Conservation (phyloP, 2,329 filamentous ascomycete species). For the Aureobasidium leucospermi region DNA sequence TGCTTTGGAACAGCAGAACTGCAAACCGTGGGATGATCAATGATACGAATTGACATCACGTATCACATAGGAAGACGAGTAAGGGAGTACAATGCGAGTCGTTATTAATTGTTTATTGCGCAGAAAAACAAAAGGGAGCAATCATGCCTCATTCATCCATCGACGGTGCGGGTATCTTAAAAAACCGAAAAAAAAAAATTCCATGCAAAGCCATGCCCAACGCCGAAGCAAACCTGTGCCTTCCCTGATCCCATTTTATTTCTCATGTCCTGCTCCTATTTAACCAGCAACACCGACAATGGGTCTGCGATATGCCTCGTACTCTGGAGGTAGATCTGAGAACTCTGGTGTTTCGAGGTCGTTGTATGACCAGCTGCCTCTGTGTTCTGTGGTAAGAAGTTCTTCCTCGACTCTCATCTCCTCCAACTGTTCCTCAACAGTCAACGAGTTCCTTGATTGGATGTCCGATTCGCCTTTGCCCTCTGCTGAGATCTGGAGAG, state of each 20-base stretch:
- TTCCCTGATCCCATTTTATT: background rate
- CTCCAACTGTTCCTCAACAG: slow-evolving; percentile 19
- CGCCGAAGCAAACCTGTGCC: background rate
- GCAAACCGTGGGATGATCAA: too few relatives aligned
- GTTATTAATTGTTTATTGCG: too few relatives aligned
- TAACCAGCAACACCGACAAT: background rate
- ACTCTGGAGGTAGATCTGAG: background rate
- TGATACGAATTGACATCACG: too few relatives aligned
- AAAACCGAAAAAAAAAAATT: too few relatives aligned
- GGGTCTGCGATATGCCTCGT: background rate
- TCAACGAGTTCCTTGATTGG: slow-evolving; percentile 16
- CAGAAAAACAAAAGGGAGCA: too few relatives aligned
- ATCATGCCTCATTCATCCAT: too few relatives aligned
- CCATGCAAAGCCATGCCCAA: background rate
- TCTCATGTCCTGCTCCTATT: background rate
- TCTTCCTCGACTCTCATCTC: slow-evolving; percentile 23
- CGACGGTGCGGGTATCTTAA: too few relatives aligned
- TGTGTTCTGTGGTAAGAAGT: slow-evolving; percentile 23
- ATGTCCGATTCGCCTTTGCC: slow-evolving; percentile 15
- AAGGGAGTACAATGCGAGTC: too few relatives aligned
- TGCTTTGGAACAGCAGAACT: too few relatives aligned
- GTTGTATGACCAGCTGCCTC: background rate
- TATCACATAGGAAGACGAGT: too few relatives aligned
- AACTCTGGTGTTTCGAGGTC: background rate
- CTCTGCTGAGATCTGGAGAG: slow-evolving; percentile 36